Percentiles rank a stretch among this genome's conserved stretches.
Conservation (phyloP, 2,329 filamentous ascomycete genomes). For the Apiospora hydei region DNA sequence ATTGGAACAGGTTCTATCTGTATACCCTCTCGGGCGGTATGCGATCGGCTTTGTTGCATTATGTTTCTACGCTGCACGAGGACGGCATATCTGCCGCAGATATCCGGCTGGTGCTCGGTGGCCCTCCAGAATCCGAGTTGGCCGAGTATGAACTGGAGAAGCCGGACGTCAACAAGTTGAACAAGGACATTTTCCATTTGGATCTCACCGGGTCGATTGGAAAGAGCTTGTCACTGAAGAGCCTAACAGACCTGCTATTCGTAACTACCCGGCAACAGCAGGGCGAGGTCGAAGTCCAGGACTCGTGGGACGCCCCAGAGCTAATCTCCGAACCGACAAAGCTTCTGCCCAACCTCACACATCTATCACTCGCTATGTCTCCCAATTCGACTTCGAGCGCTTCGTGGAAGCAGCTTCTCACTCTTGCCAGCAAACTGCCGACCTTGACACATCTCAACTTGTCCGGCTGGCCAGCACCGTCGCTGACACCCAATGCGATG, state of each 20-base stretch:
- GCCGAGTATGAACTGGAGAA: constrained; percentile 39
- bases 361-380: constrained; percentile 63
- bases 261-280: constrained; percentile 17
- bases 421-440: constrained; percentile 59
- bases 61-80: constrained; percentile 53
- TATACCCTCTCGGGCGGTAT: constrained; percentile 62
- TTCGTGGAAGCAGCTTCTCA: constrained; percentile 67
- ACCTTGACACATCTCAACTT: constrained; percentile 67
- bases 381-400: constrained; percentile 45
- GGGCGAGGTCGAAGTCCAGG: constrained; percentile 46
- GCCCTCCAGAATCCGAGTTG: constrained; percentile 40
- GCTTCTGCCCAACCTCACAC: constrained; percentile 64
- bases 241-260: constrained; percentile 60
- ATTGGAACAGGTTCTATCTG: constrained; percentile 64
- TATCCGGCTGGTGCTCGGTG: constrained; percentile 49
- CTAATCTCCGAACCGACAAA: constrained; percentile 35
- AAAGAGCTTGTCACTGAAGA: constrained; percentile 57
- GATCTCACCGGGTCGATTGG: constrained; percentile 63
- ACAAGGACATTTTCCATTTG: constrained; percentile 58
- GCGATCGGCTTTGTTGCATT: constrained; percentile 59
- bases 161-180: constrained; percentile 42
- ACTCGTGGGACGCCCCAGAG: constrained; percentile 61
- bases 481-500: constrained; percentile 62
- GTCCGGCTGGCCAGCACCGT: constrained; percentile 68
- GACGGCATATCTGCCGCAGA: constrained; percentile 59